Evolutionary conservation across 148 eudicot species (phyloP).

Genomic region (Fagopyrum homotropicum): DNA sequence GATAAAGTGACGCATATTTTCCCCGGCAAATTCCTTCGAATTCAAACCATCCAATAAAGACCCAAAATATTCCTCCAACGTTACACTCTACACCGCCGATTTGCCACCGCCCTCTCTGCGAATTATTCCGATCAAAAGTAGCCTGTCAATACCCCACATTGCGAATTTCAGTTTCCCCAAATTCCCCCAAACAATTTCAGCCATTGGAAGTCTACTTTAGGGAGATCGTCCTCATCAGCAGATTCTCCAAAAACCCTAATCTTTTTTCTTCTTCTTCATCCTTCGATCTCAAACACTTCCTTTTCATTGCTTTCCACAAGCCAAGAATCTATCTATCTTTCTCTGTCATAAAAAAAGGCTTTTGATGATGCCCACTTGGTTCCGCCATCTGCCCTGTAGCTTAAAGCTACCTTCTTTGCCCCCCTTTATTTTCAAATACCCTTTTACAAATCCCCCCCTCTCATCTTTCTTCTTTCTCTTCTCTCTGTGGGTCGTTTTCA

Average conservation of each 20-base stretch:
- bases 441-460: conserved; percentile 17
- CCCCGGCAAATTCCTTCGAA: conserved; percentile 39
- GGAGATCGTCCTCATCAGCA: conserved; percentile 33
- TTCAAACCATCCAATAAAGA: conserved; percentile 23
- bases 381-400: conserved; percentile 16
- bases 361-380: conserved; percentile 35
- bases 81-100: conserved; percentile 8
- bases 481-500: conserved; percentile 34
- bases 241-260: conserved; percentile 33
- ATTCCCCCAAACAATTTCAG: conserved; percentile 20
- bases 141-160: conserved; percentile 2
- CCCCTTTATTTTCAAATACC: conserved; percentile 23
- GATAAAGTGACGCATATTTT: background rate
- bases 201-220: conserved; percentile 35
- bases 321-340: conserved; percentile 74
- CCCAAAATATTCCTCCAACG: conserved; percentile 14
- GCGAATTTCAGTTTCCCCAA: conserved; percentile 2
- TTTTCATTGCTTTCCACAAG: conserved; percentile 62
- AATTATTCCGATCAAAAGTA: conserved; percentile 9
- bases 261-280: conserved; percentile 14
- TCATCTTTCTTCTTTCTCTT: conserved; percentile 16
- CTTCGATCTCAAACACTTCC: conserved; percentile 21
- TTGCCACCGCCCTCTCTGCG: conserved; percentile 10
- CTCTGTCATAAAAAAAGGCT: conserved; percentile 10
- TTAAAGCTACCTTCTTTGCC: conserved; percentile 19